Conservation (phyloP, 345 rosid species). For the Salix caprea region DNA sequence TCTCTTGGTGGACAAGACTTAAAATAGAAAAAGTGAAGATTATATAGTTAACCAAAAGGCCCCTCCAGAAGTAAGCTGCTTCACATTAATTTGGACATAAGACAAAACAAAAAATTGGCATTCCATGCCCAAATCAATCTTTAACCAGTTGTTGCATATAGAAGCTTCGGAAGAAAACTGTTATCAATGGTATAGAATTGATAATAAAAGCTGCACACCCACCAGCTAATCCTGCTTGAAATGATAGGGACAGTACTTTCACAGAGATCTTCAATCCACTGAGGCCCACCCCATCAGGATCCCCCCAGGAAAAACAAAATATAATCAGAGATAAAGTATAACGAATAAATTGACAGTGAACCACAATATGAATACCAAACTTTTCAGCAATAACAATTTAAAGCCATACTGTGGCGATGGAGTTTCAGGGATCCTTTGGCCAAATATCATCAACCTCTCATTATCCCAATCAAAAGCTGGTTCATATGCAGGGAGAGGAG, state of each 20-base stretch:
- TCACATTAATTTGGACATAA: too few species aligned
- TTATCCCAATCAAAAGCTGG: constrained; percentile 99
- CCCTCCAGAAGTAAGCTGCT: too few species aligned
- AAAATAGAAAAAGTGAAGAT: too few species aligned
- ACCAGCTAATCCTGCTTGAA: constrained; percentile 92
- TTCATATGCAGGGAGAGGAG: constrained; percentile 96
- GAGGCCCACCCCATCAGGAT: constrained; percentile 15
- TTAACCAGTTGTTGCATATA: neutral
- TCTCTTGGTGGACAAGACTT: too few species aligned
- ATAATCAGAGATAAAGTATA: neutral
- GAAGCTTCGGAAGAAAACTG: neutral
- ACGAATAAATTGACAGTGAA: neutral
- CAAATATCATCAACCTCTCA: constrained; percentile 85
- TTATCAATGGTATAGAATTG: neutral
- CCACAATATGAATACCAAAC: neutral
- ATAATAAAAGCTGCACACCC: constrained; percentile 21
- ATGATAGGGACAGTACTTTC: constrained; percentile 76
- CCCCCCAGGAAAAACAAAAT: constrained; percentile 14
- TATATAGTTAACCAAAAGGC: too few species aligned
- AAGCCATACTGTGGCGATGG: constrained; percentile 54
- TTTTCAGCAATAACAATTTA: neutral
- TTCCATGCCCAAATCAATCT: neutral
- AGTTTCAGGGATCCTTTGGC: constrained; percentile 86
- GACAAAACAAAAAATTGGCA: too few species aligned
- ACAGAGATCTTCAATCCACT: constrained; percentile 96